Evolutionary conservation across 129 eudicot species (phyloP).

Genomic region (Helichrysum umbraculigerum): DNA sequence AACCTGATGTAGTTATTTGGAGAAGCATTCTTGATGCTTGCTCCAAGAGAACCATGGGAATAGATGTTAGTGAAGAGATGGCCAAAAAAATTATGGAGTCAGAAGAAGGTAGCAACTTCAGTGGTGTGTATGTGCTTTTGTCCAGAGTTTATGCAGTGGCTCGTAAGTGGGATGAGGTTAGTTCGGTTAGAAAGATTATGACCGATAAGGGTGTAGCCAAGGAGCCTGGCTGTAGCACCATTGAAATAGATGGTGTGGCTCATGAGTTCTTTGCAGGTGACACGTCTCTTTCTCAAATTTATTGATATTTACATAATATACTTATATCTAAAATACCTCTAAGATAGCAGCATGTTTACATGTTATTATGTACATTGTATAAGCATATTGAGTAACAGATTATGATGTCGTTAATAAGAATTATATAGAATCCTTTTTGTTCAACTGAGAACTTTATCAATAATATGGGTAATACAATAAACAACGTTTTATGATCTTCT

Average conservation of each 20-base stretch:
- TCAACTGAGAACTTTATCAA: not conserved
- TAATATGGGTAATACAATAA: not conserved
- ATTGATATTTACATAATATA: not conserved
- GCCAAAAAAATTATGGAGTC: slow-evolving; percentile 59
- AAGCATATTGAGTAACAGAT: not conserved
- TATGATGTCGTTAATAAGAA: not conserved
- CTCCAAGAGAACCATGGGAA: slow-evolving; percentile 45
- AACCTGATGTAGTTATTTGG: slow-evolving; percentile 86
- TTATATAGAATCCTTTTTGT: not conserved
- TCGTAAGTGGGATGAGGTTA: slow-evolving; percentile 76
- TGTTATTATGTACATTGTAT: not conserved
- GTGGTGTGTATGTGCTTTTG: slow-evolving; percentile 75
- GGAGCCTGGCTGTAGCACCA: slow-evolving; percentile 86
- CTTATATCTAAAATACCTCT: not conserved
- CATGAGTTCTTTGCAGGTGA: slow-evolving; percentile 91
- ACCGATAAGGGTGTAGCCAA: slow-evolving; percentile 66
- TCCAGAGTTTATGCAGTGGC: slow-evolving; percentile 78
- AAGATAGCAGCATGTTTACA: not conserved
- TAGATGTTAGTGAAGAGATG: slow-evolving; percentile 72
- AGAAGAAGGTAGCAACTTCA: slow-evolving; percentile 46
- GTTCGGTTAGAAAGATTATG: slow-evolving; percentile 66
- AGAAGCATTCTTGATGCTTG: slow-evolving; percentile 84
- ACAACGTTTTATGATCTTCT: not conserved
- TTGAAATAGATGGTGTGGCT: slow-evolving; percentile 64
- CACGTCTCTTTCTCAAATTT: slow-evolving; percentile 43